These are phyloP conservation scores for Cornus controversa DNA, from an alignment of 148 eudicot species.

Conservation along the genomic window DNA sequence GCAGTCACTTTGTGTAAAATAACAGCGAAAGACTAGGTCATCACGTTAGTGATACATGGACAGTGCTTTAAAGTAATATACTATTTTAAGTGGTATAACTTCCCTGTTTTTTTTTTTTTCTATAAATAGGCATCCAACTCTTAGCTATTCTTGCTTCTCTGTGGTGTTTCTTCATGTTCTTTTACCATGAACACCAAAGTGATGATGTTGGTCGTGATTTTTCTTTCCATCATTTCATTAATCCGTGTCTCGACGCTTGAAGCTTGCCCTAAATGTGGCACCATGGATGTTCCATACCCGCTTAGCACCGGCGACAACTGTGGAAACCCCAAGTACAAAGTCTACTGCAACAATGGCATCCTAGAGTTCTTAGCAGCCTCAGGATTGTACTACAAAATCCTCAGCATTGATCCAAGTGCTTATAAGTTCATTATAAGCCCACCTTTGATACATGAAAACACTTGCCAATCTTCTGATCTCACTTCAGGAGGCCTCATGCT, in stretches of 20 bases:
- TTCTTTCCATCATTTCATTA: constrained; percentile 10
- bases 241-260: not conserved
- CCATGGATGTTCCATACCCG: constrained; percentile 25
- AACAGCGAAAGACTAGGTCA: no score
- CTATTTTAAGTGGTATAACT: no score
- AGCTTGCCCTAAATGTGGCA: constrained; percentile 32
- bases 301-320: constrained; percentile 27
- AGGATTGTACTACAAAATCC: constrained; percentile 27
- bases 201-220: constrained; percentile 4
- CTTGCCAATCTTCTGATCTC: constrained; percentile 32
- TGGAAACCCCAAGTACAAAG: constrained; percentile 29
- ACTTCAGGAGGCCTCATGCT: constrained; percentile 17
- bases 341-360: constrained; percentile 27
- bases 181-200: not conserved
- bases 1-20: no score
- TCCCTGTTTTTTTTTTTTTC: no score
- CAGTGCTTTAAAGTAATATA: no score
- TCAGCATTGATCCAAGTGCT: constrained; percentile 17
- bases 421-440: constrained; percentile 23
- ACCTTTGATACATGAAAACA: constrained; percentile 2
- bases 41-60: no score
- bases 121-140: no score
- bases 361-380: constrained; percentile 22
- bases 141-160: not conserved
- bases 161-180: not conserved